Conservation (phyloP, 2,329 filamentous ascomycete genomes). For the Hymenoscyphus scutula region DNA sequence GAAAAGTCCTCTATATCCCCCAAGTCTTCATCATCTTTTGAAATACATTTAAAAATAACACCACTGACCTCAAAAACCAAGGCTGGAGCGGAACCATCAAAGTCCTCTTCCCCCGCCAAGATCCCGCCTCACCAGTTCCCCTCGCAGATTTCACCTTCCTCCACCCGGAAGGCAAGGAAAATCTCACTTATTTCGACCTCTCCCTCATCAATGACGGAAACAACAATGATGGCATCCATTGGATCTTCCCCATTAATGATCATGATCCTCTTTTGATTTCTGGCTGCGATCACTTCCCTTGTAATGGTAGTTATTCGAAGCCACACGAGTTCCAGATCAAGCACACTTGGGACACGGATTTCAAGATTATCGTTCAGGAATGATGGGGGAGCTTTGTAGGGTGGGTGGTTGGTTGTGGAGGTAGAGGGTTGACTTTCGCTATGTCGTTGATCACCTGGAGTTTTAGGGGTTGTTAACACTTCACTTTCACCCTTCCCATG, state of each 20-base stretch:
- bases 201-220: background rate
- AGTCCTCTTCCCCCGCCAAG: background rate
- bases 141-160: background rate
- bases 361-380: background rate
- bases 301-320: background rate
- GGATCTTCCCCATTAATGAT: background rate
- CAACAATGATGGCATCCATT: slow-evolving; percentile 1
- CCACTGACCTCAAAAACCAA: too few species aligned
- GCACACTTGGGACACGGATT: background rate
- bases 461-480: too few species aligned
- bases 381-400: background rate
- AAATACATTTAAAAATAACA: too few species aligned
- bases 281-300: background rate
- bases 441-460: too few species aligned
- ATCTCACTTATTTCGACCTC: background rate
- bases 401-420: background rate
- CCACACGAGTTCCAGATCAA: background rate
- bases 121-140: background rate
- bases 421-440: too few species aligned
- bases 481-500: too few species aligned
- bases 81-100: background rate
- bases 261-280: background rate
- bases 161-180: background rate
- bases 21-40: too few species aligned
- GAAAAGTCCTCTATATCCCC: too few species aligned